Conservation (phyloP, 164 flowering plant species). For the Sedum album region DNA sequence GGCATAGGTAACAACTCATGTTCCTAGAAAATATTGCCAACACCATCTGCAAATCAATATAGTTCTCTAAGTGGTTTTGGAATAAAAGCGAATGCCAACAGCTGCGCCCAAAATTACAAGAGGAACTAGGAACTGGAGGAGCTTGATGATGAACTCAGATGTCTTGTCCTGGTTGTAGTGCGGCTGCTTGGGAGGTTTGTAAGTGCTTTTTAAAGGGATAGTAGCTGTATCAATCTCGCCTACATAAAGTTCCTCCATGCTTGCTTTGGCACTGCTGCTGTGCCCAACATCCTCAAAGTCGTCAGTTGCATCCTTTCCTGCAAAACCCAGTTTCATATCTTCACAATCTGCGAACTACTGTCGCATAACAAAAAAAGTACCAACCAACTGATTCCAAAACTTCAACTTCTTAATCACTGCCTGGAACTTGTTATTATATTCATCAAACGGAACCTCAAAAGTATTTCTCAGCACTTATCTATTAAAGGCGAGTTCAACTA, state of each 20-base stretch:
- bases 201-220: constrained; percentile 11
- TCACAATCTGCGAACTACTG: not conserved
- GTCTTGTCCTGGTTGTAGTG: constrained; percentile 19
- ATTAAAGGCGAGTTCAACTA: too few species aligned
- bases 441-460: too few species aligned
- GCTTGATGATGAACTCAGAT: constrained; percentile 21
- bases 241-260: constrained; percentile 14
- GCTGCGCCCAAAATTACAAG: too few species aligned
- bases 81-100: constrained; percentile 27
- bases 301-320: constrained; percentile 16
- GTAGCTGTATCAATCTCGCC: constrained; percentile 14
- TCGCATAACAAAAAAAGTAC: too few species aligned
- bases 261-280: constrained; percentile 16
- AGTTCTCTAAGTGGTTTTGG: constrained; percentile 17
- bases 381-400: too few species aligned
- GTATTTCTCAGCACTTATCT: too few species aligned
- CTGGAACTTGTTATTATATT: too few species aligned
- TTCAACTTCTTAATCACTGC: too few species aligned
- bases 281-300: too few species aligned
- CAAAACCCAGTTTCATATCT: not conserved
- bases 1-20: not conserved
- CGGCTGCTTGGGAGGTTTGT: constrained; percentile 18
- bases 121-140: too few species aligned
- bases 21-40: not conserved
- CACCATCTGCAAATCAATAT: not conserved